Base-by-base conservation (phyloP, 2,329 filamentous ascomycete genomes). In the Lachnellula arida region DNA sequence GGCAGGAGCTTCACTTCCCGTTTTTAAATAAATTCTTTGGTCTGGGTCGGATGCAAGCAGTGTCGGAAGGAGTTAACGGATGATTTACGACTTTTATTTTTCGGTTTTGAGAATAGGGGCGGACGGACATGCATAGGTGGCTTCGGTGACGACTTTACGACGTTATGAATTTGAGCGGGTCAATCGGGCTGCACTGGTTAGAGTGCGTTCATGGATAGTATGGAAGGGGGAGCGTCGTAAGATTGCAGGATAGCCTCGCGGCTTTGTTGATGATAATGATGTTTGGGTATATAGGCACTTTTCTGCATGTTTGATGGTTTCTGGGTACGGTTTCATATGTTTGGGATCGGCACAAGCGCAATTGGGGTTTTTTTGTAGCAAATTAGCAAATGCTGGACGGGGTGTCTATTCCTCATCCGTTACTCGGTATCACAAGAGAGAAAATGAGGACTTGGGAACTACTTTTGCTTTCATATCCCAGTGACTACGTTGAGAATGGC, bases 1-100 rank as follows among this genome's bases (percentile, higher is more conserved):
- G 61, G 62, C n/a, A 63, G 68, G 48, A 70, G 63, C 58, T 69
- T 67, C 28, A 69, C 67, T 42, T 64, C 67, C 53, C 65, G 64
- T 37, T 70, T 70, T 55, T 70, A 63, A 60, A 49, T 11, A 15
- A 37, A 23, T 46, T 35, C 34, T 44, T 44, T 44, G 17, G 19
- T 44, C 9, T 44, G 5, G 19, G 42, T n/a, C 19, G 17, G 42
- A 22, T 44, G 11, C 17, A 44, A 3, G 11, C 42, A n/a, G 19
- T 8, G n/a, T 8, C 17, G n/a, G 5, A 5, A 8, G 11, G 22
- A 19, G 19, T 14, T 12, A 46, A 48, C 44, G 22, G 7, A 53
- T 55, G 23, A 54, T 52, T 52, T 51, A 57, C 53, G 58, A 57
- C 22, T 57, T 54, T 54, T 56, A 14, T 53, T 54, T 46, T 55